Percentiles rank a stretch among this genome's conserved stretches.
These are phyloP conservation scores for Melastoma candidum DNA, from an alignment of 441 rosid species.

Conservation along the genomic window DNA sequence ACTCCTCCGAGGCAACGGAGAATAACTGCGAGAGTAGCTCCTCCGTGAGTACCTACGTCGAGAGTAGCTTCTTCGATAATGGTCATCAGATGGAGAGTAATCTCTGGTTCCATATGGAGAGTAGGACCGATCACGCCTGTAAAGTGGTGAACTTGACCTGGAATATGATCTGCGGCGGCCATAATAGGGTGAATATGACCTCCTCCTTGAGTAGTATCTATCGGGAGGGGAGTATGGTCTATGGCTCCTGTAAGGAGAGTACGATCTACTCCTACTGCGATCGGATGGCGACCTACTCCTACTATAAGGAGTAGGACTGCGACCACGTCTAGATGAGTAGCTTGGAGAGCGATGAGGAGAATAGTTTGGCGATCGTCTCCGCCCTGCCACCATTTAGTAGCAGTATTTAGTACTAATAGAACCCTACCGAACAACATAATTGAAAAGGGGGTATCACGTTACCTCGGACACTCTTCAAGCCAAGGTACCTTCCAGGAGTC, in stretches of 20 bases:
- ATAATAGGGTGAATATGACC: conserved; percentile 30
- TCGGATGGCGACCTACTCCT: conserved; percentile 37
- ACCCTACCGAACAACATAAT: neutral
- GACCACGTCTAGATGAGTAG: conserved; percentile 31
- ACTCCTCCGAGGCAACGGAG: conserved; percentile 23
- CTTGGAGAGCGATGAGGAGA: conserved; percentile 33
- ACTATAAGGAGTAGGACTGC: conserved; percentile 37
- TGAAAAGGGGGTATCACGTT: conserved; percentile 9
- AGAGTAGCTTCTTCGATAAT: conserved; percentile 14
- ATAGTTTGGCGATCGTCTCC: conserved; percentile 28
- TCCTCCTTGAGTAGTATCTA: conserved; percentile 19
- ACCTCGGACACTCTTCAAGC: conserved; percentile 60
- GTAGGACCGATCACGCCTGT: conserved; percentile 34
- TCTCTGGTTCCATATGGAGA: conserved; percentile 35
- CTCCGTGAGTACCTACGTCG: conserved; percentile 16
- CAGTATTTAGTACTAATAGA: neutral
- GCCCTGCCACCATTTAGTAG: conserved; percentile 21
- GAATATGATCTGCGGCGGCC: conserved; percentile 31
- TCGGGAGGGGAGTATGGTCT: conserved; percentile 23
- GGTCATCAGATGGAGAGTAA: conserved; percentile 25
- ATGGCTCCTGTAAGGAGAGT: conserved; percentile 32
- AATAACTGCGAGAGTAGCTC: conserved; percentile 5
- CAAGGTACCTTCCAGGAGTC: conserved; percentile 90
- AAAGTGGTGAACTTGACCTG: conserved; percentile 19
- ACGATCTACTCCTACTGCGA: conserved; percentile 27